These are phyloP conservation scores for Oryza brachyantha DNA, from an alignment of 176 grass and related monocot species.

Conservation along the genomic window DNA sequence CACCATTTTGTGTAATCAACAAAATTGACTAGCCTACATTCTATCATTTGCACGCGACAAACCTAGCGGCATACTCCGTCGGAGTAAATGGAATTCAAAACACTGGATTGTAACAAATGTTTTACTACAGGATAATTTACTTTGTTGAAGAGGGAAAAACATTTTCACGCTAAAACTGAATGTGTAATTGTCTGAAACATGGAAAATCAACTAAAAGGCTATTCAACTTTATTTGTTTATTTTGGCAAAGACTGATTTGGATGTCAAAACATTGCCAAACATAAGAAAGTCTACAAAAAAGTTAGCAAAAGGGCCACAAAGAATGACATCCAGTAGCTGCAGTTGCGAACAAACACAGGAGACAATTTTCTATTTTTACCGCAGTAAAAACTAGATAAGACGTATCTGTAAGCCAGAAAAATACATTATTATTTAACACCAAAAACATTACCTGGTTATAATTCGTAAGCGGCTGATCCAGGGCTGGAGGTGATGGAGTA, in stretches of 20 bases:
- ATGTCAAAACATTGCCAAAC: neutral
- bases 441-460: conserved; percentile 82
- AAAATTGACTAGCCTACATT: neutral
- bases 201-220: neutral
- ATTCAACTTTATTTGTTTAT: neutral
- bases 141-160: neutral
- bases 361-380: neutral
- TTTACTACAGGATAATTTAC: neutral
- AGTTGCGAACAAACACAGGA: neutral
- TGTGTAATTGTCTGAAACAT: neutral
- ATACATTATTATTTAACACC: neutral
- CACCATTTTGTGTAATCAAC: neutral
- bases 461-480: conserved; percentile 83
- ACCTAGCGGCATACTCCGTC: neutral
- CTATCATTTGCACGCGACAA: neutral
- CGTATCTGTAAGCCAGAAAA: neutral
- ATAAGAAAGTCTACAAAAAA: neutral
- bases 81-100: neutral
- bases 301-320: neutral
- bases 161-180: neutral
- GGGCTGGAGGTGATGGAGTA: conserved; percentile 69
- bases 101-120: neutral
- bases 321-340: neutral
- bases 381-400: neutral
- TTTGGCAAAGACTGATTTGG: neutral